A percentile compares a stretch with the other conserved stretches of the same genome.
Conservation (phyloP, 352 stramenopile species). For the Globisporangium spinosum region DNA sequence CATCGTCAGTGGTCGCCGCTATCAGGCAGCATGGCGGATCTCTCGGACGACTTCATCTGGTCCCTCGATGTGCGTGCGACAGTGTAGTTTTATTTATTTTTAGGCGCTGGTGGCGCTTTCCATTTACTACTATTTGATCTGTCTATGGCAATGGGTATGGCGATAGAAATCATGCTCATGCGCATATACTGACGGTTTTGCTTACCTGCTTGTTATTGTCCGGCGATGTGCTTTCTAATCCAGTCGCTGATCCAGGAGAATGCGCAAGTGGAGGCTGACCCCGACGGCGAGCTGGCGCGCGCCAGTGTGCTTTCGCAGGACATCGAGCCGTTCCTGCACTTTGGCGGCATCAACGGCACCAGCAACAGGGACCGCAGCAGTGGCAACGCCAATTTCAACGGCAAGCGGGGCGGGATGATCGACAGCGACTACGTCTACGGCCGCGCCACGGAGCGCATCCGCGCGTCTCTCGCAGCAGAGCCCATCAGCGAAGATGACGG, state of each 20-base stretch:
- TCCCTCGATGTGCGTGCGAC: slow-evolving; percentile 56
- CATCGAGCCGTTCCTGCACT: slow-evolving; percentile 21
- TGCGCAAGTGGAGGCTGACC: slow-evolving; percentile 25
- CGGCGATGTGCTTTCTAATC: neutral
- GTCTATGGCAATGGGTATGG: neutral
- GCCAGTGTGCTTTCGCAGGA: slow-evolving; percentile 46
- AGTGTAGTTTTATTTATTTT: neutral
- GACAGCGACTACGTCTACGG: slow-evolving; percentile 50
- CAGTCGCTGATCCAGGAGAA: slow-evolving; percentile 48
- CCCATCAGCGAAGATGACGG: slow-evolving; percentile 18
- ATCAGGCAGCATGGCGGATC: slow-evolving; percentile 40
- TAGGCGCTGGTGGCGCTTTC: neutral
- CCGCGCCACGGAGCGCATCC: slow-evolving; percentile 18
- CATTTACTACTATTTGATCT: neutral
- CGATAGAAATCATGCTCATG: slow-evolving; percentile 3
- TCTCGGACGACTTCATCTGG: slow-evolving; percentile 68
- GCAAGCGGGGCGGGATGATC: slow-evolving; percentile 20
- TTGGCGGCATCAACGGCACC: neutral
- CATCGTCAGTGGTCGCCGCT: neutral
- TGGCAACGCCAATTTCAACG: too few species aligned
- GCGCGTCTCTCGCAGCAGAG: slow-evolving; percentile 19
- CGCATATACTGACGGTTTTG: slow-evolving; percentile 18
- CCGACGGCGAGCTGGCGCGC: slow-evolving; percentile 33
- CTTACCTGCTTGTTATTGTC: slow-evolving; percentile 7
- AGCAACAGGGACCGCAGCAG: neutral